Evolutionary conservation across 352 stramenopile species (phyloP), one percentile per base, ranked within the genome.

Genomic region (Phytophthora colocasiae): DNA sequence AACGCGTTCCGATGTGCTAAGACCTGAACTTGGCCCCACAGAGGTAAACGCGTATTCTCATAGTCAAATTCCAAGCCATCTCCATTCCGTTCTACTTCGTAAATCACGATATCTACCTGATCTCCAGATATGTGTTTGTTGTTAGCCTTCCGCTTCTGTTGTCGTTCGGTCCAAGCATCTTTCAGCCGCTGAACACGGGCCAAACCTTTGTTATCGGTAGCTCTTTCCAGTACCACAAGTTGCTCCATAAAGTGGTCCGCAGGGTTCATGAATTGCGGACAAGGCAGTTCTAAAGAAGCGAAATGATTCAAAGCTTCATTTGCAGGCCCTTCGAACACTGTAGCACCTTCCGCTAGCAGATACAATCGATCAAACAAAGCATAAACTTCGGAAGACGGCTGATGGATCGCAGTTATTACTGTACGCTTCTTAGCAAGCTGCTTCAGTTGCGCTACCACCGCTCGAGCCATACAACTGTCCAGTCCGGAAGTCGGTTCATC

Each of bases 401-500:
- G 63, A 43, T 96, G 89, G 69, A 97, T 96, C 6, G 92, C 86
- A 19, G 83, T 80, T 12, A 97, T 65, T 12, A 97, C 77, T 2
- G 91, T 97, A 34, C 90, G 85, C 11, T 85, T 82, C 29, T 36
- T 27, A 2, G 87, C 87, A n/a, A 97, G 71, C 19, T 87, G 75
- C 41, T 82, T 69, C 22, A 87, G 43, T 24, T 83, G 71, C 19
- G 71, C 39, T 40, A 87, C 68, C 34, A 87, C 78, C 1, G 56
- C 59, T 57, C 78, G 53, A 26, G 77, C 72, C 77, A 85, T 85
- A 59, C 67, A 81, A 39, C 71, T 75, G 36, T 85, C 74, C 3
- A 85, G 46, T 7, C 77, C 88, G 3, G 72, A 85, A 2, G 85
- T 92, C 6, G 85, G 85, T 57, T 96, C 89, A 56, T 96, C 89